Percentiles rank a stretch among this genome's conserved stretches.
Conservation (phyloP, 1,284 basidiomycete species). For the Ustilago lituana region DNA sequence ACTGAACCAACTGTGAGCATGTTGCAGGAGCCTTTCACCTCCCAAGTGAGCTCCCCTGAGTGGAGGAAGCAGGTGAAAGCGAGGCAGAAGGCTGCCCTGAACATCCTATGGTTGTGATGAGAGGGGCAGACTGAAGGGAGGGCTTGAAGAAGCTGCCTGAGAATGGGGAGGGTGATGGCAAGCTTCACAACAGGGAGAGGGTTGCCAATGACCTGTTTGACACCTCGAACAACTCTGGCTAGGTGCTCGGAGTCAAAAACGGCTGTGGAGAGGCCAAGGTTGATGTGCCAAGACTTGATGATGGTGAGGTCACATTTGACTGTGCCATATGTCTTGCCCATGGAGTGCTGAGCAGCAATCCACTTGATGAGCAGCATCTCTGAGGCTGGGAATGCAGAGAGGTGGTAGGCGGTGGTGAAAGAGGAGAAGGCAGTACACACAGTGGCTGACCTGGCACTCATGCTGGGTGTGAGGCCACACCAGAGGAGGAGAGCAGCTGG, state of each 20-base stretch:
- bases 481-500: background rate
- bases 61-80: background rate
- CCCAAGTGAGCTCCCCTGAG: background rate
- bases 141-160: background rate
- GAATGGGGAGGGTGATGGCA: background rate
- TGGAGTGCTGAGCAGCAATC: background rate
- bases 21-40: background rate
- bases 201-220: background rate
- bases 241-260: background rate
- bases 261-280: background rate
- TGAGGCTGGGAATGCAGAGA: background rate
- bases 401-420: background rate
- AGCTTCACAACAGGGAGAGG: background rate
- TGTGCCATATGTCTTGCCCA: background rate
- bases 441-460: background rate
- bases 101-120: background rate
- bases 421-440: too few relatives aligned
- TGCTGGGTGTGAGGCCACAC: background rate
- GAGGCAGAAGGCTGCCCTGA: background rate
- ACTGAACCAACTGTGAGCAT: too few relatives aligned
- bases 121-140: background rate
- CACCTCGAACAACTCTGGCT: background rate
- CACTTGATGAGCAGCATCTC: background rate
- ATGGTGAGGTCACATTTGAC: background rate
- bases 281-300: background rate